Base-by-base conservation (phyloP, 345 rosid genomes). In the Salix caprea region DNA sequence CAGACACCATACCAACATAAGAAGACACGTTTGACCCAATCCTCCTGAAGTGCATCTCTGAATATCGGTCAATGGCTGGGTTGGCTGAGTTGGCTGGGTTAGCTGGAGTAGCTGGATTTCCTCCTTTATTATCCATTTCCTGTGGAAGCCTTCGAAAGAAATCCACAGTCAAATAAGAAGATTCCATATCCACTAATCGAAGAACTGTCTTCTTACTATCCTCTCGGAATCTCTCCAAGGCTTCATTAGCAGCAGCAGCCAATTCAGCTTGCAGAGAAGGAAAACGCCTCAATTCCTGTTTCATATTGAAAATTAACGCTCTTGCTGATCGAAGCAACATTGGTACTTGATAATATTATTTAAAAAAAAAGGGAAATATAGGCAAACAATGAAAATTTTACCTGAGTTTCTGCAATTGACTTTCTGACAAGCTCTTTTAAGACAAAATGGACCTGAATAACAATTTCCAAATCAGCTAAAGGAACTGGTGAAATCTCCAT, bases 61-160 rank as follows among this genome's bases (percentile, higher is more conserved):
- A 13, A 64, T 84, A 84, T 18, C 86, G 72, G 69, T 84, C 86
- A 11, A 72, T 69, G 5, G 72, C 36, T 18, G 81, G 12, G 72
- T 34, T 34, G 37, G 44, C 44, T 9, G 44, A 12, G 11, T 40
- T 40, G 36, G 44, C 44, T 40, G 44, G 44, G 2, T 9, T 40
- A 2, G 44, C 44, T 40, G 44, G 44, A 10, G 2, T 40, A 24
- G 81, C 77, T 24, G 79, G 76, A 40, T 71, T 68, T 68, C 81
- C 83, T 48, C 75, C 81, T 15, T 77, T 46, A 65, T 80, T 80
- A 68, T 84, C 86, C 74, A 84, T 69, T 76, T 84, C 84, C 64
- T 83, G 86, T 12, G 86, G 86, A 68, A 83, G 84, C 72, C 69
- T 83, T 19, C 86, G 62, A 48, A 84, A 84, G 80, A 84, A 84